Conservation (phyloP, 2,329 filamentous ascomycete species). For the Calonectria pteridis region DNA sequence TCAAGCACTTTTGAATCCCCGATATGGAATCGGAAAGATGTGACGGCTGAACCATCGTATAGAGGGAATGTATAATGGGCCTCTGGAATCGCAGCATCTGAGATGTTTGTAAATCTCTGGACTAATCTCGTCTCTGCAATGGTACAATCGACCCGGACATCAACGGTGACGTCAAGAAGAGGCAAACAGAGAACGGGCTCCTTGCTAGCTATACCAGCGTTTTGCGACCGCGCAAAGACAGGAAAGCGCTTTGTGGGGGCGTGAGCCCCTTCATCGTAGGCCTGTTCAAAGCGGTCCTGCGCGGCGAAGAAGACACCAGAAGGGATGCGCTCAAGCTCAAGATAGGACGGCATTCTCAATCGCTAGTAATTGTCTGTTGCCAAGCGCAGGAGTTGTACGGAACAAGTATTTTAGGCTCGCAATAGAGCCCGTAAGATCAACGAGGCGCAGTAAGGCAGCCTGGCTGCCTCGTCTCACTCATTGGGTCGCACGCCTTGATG, state of each 20-base stretch:
- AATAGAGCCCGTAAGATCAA: background rate
- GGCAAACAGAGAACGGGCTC: background rate
- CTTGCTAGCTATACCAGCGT: background rate
- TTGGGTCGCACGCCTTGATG: background rate
- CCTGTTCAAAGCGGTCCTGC: background rate
- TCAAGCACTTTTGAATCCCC: background rate
- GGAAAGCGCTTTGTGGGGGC: background rate
- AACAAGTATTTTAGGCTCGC: too few species aligned
- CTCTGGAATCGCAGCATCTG: background rate
- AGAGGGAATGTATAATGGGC: background rate
- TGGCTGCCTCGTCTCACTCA: background rate
- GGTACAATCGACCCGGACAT: background rate
- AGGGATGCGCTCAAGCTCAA: background rate
- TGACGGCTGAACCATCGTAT: background rate
- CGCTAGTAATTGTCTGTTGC: background rate
- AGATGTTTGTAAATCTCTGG: background rate
- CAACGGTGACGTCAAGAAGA: background rate
- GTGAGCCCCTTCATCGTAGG: background rate
- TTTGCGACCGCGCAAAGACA: background rate
- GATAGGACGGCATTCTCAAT: background rate
- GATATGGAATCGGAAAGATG: background rate
- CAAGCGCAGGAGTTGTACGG: too few species aligned
- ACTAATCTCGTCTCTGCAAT: background rate
- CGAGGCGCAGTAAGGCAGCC: background rate
- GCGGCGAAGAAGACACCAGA: background rate